A percentile compares a stretch with the other conserved stretches of the same genome.
phyloP scores from a whole-genome alignment of 345 rosid species.

The Turnera subulata region DNA sequence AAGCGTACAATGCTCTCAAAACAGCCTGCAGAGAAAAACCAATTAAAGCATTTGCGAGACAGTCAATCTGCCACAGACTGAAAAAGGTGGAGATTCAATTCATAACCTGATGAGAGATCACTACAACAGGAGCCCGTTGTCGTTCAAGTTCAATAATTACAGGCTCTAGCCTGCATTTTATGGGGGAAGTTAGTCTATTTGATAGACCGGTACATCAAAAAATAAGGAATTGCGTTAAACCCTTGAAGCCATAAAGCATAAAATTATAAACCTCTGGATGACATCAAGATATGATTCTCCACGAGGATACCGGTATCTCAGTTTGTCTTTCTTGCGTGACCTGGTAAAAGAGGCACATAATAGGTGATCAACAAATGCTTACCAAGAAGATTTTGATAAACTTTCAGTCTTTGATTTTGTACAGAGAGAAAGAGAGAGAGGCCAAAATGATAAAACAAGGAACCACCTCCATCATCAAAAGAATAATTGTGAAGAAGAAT shows the following conservation, averaged over 20 bases:
- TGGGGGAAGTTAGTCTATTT: conserved; percentile 8
- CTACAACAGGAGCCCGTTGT: conserved; percentile 97
- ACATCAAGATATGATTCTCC: conserved; percentile 99
- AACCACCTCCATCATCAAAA: too few species aligned
- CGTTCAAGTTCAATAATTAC: conserved; percentile 97
- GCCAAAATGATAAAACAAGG: background rate
- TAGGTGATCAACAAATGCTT: too few species aligned
- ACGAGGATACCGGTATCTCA: conserved; percentile 93
- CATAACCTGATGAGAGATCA: conserved; percentile 94
- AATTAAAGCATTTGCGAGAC: background rate
- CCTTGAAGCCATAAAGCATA: background rate
- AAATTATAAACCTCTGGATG: conserved; percentile 73
- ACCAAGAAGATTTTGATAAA: too few species aligned
- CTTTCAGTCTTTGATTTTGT: background rate
- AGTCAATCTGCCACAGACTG: background rate
- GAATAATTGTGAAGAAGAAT: background rate
- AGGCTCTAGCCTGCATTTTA: conserved; percentile 81
- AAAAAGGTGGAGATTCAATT: background rate
- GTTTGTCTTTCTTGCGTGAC: conserved; percentile 83
- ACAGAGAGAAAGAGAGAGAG: background rate
- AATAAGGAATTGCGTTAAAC: background rate
- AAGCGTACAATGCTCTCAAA: conserved; percentile 95
- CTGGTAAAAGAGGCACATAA: conserved; percentile 30
- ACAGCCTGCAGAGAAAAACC: conserved; percentile 64
- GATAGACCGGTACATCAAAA: conserved; percentile 2